Evolutionary conservation across 768 basidiomycete genomes (phyloP).

Genomic region (Omphalotus guepiniiformis): DNA sequence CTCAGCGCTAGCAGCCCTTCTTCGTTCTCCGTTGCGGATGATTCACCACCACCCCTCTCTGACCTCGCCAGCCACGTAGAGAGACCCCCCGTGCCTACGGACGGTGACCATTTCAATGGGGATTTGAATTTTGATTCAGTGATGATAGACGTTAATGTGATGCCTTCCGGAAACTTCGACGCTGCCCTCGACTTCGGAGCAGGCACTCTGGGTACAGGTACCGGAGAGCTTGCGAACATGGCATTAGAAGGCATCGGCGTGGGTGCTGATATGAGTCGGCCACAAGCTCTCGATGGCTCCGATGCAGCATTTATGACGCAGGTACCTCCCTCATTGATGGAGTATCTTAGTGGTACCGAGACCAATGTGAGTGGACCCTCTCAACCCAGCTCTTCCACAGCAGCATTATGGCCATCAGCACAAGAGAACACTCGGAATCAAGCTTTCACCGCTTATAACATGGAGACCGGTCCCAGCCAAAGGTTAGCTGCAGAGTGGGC

Average conservation of each 20-base stretch:
- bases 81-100: neutral
- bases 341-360: conserved; percentile 24
- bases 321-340: conserved; percentile 21
- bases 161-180: too few species aligned
- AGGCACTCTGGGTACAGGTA: neutral
- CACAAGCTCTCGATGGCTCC: neutral
- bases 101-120: neutral
- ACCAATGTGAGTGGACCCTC: conserved; percentile 2
- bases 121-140: neutral
- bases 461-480: too few species aligned
- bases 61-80: neutral
- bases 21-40: neutral
- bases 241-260: conserved; percentile 1
- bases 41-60: neutral
- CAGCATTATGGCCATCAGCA: too few species aligned
- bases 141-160: conserved; percentile 4
- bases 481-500: too few species aligned
- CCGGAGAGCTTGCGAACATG: conserved; percentile 4
- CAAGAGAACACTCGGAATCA: too few species aligned
- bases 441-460: too few species aligned
- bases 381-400: too few species aligned
- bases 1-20: neutral
- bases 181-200: conserved; percentile 4
- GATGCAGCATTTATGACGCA: neutral
- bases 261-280: neutral